Conservation (phyloP, 305 asterid genomes). For the Withania somnifera region DNA sequence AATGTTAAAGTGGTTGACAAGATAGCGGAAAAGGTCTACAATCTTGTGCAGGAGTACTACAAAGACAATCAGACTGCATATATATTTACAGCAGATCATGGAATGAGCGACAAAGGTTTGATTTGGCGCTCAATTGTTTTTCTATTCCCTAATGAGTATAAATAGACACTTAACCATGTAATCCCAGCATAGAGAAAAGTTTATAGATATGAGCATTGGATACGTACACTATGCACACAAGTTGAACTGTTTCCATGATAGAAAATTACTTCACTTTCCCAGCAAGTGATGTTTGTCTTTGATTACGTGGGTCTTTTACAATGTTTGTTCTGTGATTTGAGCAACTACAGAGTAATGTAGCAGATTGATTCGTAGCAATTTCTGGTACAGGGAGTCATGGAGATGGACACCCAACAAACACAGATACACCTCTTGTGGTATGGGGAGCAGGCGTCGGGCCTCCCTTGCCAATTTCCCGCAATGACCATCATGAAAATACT, state of each 20-base stretch:
- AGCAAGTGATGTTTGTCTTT: neutral
- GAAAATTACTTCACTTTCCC: neutral
- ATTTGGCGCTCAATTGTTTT: neutral
- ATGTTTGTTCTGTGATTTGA: neutral
- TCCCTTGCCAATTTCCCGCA: constrained; percentile 39
- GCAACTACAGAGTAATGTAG: neutral
- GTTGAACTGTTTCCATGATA: neutral
- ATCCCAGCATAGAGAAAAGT: neutral
- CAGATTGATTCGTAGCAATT: neutral
- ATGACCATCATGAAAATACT: constrained; percentile 31
- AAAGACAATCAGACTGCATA: constrained; percentile 78
- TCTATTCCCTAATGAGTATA: neutral
- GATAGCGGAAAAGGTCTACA: constrained; percentile 92
- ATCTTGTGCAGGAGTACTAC: constrained; percentile 78
- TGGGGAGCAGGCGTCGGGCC: constrained; percentile 87
- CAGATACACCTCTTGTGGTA: constrained; percentile 93
- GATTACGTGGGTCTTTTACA: neutral
- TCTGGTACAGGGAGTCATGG: constrained; percentile 83
- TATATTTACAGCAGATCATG: constrained; percentile 96
- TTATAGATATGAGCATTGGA: neutral
- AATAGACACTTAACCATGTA: neutral
- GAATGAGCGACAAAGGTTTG: constrained; percentile 99
- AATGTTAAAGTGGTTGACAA: constrained; percentile 94
- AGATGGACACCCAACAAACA: constrained; percentile 95
- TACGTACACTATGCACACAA: neutral